These are phyloP conservation scores for Naganishia cerealis DNA, from an alignment of 1,284 basidiomycete species.

Conservation along the genomic window DNA sequence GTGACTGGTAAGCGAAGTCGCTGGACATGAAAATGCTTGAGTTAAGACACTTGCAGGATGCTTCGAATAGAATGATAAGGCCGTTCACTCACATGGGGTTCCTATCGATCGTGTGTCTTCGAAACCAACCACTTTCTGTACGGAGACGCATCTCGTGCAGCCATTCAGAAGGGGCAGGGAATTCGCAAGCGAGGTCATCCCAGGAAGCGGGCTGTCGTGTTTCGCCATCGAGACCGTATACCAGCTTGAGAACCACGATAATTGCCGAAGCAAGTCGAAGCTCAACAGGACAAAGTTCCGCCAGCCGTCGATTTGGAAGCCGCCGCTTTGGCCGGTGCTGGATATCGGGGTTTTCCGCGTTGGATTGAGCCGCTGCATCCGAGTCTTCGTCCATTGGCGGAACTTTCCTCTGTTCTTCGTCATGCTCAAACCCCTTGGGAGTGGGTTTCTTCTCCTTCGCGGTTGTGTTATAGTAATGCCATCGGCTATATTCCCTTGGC, in stretches of 20 bases:
- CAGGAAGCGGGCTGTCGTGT: conserved; percentile 28
- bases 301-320: conserved; percentile 44
- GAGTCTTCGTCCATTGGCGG: conserved; percentile 32
- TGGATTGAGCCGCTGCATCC: neutral
- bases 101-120: conserved; percentile 47
- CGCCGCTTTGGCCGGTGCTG: conserved; percentile 60
- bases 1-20: conserved; percentile 12
- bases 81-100: conserved; percentile 42
- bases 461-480: neutral
- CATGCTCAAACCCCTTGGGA: conserved; percentile 13
- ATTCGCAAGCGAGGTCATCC: conserved; percentile 61
- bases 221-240: conserved; percentile 73
- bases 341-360: conserved; percentile 50
- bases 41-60: too few relatives aligned
- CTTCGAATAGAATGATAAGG: neutral
- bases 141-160: conserved; percentile 57
- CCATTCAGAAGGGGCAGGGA: conserved; percentile 63
- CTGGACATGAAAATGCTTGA: neutral
- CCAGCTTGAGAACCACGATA: conserved; percentile 74
- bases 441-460: neutral
- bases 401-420: conserved; percentile 48
- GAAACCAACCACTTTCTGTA: conserved; percentile 45
- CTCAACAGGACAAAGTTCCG: conserved; percentile 57
- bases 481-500: conserved; percentile 11
- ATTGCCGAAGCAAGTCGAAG: conserved; percentile 66